Evolutionary conservation across 2,329 filamentous ascomycete species (phyloP), one percentile per base, ranked within the genome.

Genomic region (Monosporascus sp.): DNA sequence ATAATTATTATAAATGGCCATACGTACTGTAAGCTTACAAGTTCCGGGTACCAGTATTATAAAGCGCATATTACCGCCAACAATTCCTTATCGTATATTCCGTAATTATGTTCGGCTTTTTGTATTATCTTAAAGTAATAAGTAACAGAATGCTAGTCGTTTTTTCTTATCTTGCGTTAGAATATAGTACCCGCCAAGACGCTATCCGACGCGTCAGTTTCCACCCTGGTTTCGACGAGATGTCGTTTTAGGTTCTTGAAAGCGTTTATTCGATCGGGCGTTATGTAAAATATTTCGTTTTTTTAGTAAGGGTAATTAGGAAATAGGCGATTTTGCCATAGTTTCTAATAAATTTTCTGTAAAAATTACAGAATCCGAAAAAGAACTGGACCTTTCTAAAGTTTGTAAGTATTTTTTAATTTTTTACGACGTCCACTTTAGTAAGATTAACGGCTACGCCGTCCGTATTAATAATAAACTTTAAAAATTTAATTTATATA

Each of bases 281-380:
- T 43, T n/a, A n/a, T n/a, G n/a, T n/a, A n/a, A n/a, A n/a, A n/a
- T n/a, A n/a, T n/a, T n/a, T n/a, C n/a, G n/a, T 50, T n/a, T 43
- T 45, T 43, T 46, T 41, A 48, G 36, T 48, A 6, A 51, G 17
- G 5, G 36, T 48, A 22, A 18, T 51, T 22, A 49, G 35, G 4
- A 6, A 20, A 31, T n/a, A 36, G 38, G 22, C 25, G 11, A 51
- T 51, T 25, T 41, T n/a, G 17, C 24, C 41, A 35, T 38, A 51
- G 17, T 54, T 41, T 18, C 3, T 8, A n/a, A 54, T 49, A 25
- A 54, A 54, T 15, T 46, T 36, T 1, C 20, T 20, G 39, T 54
- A 54, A 52, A 54, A 52, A 39, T 51, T 54, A 45, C 31, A 50
- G 45, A 54, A 54, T 17, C 15, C 35, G 45, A 49, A 46, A 45